These are phyloP conservation scores for Syncephalastrum sp. DNA, from an alignment of 371 early-diverging fungal species.

Conservation along the genomic window DNA sequence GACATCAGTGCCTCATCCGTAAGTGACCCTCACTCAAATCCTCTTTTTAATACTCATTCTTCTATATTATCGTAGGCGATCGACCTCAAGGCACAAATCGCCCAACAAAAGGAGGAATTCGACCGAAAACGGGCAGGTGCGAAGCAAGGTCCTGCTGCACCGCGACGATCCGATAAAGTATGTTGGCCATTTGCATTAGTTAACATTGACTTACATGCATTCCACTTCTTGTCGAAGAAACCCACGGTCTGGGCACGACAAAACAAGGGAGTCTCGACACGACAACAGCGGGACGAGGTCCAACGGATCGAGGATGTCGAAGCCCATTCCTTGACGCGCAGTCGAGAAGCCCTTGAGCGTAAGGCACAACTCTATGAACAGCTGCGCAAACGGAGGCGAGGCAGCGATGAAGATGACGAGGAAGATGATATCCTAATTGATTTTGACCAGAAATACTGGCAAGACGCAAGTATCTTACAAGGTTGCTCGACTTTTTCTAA, in stretches of 20 bases:
- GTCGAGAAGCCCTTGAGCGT: conserved; percentile 61
- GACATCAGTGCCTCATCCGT: too few relatives aligned
- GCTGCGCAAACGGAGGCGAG: conserved; percentile 34
- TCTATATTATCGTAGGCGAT: conserved; percentile 17
- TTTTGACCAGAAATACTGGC: conserved; percentile 46
- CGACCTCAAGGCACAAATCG: conserved; percentile 41
- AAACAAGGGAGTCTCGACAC: conserved; percentile 56
- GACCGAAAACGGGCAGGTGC: conserved; percentile 31
- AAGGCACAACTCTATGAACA: conserved; percentile 68
- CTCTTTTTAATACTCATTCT: too few relatives aligned
- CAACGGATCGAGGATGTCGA: conserved; percentile 33
- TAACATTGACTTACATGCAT: not conserved
- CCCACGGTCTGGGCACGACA: conserved; percentile 56
- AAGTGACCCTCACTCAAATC: too few relatives aligned
- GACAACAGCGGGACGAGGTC: conserved; percentile 31
- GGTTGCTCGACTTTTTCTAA: not conserved
- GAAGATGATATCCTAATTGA: conserved; percentile 47
- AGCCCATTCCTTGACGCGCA: conserved; percentile 32
- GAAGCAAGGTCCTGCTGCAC: conserved; percentile 28
- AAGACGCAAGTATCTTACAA: conserved; percentile 21
- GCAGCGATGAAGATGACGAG: conserved; percentile 25
- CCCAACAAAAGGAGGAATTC: conserved; percentile 40
- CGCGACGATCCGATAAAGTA: conserved; percentile 26
- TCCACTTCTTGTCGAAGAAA: conserved; percentile 29
- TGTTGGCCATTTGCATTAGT: not conserved